Evolutionary conservation across 2,329 filamentous ascomycete genomes (phyloP).

Genomic region (Aspergillus novofumigatus): DNA sequence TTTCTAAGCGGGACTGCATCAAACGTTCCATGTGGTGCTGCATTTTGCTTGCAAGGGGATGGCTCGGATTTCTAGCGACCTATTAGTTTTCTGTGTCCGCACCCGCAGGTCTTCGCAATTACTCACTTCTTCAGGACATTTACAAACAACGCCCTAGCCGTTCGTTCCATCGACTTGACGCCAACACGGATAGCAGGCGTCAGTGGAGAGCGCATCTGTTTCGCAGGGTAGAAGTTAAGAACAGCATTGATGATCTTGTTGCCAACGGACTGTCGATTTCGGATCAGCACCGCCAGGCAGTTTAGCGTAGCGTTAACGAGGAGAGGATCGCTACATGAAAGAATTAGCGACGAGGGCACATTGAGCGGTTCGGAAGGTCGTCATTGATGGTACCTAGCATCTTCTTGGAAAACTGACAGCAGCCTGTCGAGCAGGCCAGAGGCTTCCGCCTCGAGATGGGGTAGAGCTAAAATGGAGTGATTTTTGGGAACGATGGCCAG

Average conservation of each 20-base stretch:
- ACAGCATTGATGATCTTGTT: conserved; percentile 82
- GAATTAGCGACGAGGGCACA: conserved; percentile 4
- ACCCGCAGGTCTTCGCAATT: neutral
- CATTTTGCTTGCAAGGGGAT: conserved; percentile 70
- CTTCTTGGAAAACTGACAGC: conserved; percentile 78
- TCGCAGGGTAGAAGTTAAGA: conserved; percentile 87
- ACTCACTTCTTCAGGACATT: conserved; percentile 74
- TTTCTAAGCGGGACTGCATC: conserved; percentile 70
- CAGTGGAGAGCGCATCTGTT: conserved; percentile 70
- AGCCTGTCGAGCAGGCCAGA: conserved; percentile 87
- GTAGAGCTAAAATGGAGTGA: conserved; percentile 73
- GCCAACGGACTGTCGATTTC: conserved; percentile 73
- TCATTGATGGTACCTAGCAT: conserved; percentile 59
- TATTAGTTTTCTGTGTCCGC: conserved; percentile 16
- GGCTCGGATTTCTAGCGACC: conserved; percentile 66
- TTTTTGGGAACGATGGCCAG: conserved; percentile 78
- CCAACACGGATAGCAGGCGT: conserved; percentile 76
- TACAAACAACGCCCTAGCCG: conserved; percentile 74
- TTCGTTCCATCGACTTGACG: conserved; percentile 92
- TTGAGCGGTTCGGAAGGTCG: neutral
- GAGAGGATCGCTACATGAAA: conserved; percentile 66
- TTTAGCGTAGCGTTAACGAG: conserved; percentile 90
- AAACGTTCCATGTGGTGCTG: conserved; percentile 83
- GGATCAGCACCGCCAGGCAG: conserved; percentile 75
- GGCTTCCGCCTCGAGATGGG: conserved; percentile 86